phyloP scores from a whole-genome alignment of 495 filamentous ascomycete genomes.

The Lasiosphaeria ovina region DNA sequence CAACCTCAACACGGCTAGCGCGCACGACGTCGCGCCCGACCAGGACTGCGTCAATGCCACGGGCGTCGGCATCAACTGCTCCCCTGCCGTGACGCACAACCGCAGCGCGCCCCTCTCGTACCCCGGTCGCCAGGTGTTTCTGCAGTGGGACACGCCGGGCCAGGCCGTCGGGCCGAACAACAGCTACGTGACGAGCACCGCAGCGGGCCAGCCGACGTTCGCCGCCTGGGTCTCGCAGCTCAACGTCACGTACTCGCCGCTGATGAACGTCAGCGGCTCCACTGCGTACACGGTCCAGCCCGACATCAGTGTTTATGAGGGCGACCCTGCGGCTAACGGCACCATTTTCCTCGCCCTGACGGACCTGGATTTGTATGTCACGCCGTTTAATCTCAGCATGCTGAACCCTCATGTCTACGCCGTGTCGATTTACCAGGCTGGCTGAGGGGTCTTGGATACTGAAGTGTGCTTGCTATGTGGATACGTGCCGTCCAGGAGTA shows the following conservation, averaged over 20 bases:
- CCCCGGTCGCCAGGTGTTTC: constrained; percentile 67
- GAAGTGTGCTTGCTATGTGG: too few relatives aligned
- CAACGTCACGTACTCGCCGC: constrained; percentile 76
- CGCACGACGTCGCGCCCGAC: constrained; percentile 33
- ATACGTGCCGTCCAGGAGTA: too few relatives aligned
- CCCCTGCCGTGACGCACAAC: constrained; percentile 64
- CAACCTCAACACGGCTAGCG: constrained; percentile 42
- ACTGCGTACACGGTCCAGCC: constrained; percentile 72
- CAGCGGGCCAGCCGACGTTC: constrained; percentile 58
- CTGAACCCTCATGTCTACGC: constrained; percentile 79
- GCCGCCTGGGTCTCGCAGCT: constrained; percentile 82
- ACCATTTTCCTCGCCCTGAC: constrained; percentile 80
- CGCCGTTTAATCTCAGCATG: constrained; percentile 71
- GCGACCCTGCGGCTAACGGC: constrained; percentile 70
- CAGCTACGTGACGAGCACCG: constrained; percentile 66
- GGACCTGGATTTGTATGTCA: constrained; percentile 64
- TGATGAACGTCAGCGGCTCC: constrained; percentile 54
- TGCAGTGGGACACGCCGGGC: constrained; percentile 74
- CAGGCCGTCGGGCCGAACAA: constrained; percentile 74
- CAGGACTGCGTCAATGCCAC: constrained; percentile 53
- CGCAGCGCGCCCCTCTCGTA: constrained; percentile 67
- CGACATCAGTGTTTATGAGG: constrained; percentile 55
- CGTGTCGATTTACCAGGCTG: constrained; percentile 74
- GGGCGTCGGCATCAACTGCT: constrained; percentile 54
- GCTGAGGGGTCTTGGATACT: too few relatives aligned